Conservation (phyloP, 495 filamentous ascomycete genomes). For the Penicillium riverlandense region DNA sequence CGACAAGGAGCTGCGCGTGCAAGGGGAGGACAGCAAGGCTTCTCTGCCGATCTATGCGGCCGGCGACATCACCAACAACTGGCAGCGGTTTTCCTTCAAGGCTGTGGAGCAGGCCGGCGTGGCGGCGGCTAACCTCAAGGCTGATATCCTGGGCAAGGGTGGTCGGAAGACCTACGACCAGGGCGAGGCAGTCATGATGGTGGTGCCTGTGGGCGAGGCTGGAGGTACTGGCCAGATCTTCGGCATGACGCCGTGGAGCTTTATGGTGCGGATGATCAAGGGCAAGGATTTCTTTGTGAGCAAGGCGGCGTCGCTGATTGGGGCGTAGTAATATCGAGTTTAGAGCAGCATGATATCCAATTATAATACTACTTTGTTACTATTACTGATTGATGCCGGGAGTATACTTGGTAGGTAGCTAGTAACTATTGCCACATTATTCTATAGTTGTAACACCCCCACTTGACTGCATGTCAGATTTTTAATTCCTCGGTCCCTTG, state of each 20-base stretch:
- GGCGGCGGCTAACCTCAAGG: conserved; percentile 27
- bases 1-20: conserved; percentile 47
- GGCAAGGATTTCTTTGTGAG: conserved; percentile 30
- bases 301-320: conserved; percentile 14
- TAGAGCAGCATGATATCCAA: neutral
- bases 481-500: too few relatives aligned
- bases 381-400: too few relatives aligned
- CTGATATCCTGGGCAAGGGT: conserved; percentile 16
- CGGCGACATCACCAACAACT: conserved; percentile 33
- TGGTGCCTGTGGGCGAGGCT: conserved; percentile 37
- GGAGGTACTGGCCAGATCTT: conserved; percentile 46
- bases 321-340: conserved; percentile 5
- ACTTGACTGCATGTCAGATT: too few relatives aligned
- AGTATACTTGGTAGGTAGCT: too few relatives aligned
- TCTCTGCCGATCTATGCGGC: conserved; percentile 23
- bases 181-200: conserved; percentile 21
- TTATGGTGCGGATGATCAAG: conserved; percentile 42
- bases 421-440: too few relatives aligned
- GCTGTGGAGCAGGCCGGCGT: conserved; percentile 19
- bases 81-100: conserved; percentile 22
- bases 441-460: too few relatives aligned
- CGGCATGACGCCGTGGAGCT: conserved; percentile 31
- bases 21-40: conserved; percentile 19
- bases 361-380: neutral
- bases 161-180: conserved; percentile 18